Evolutionary conservation across 2,329 filamentous ascomycete species (phyloP).

Genomic region (Epichloe amarillans): DNA sequence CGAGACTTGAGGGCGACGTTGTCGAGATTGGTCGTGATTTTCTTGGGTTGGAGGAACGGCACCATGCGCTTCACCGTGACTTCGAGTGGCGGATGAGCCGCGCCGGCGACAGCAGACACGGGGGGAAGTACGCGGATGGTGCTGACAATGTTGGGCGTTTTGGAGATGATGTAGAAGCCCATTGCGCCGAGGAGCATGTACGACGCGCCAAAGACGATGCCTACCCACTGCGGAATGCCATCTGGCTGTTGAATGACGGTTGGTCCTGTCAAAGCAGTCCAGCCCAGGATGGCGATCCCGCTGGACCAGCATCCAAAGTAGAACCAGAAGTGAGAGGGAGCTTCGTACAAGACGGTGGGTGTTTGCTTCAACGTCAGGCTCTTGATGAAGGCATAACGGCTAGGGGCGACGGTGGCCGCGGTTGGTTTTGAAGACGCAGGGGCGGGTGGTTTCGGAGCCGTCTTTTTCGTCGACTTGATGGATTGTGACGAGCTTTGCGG

Average conservation of each 20-base stretch:
- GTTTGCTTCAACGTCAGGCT: conserved; percentile 41
- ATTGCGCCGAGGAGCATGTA: conserved; percentile 46
- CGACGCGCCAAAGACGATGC: conserved; percentile 41
- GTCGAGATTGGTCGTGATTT: conserved; percentile 23
- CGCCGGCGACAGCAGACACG: conserved; percentile 9
- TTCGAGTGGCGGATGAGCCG: conserved; percentile 32
- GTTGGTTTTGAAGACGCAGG: conserved; percentile 5
- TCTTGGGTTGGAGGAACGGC: conserved; percentile 33
- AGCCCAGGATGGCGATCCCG: conserved; percentile 27
- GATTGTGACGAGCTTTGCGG: conserved; percentile 6
- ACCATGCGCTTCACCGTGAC: conserved; percentile 36
- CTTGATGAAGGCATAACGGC: conserved; percentile 34
- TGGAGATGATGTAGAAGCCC: conserved; percentile 45
- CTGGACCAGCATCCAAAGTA: conserved; percentile 45
- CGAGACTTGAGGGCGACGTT: conserved; percentile 23
- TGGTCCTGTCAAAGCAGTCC: conserved; percentile 23
- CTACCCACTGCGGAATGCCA: conserved; percentile 42
- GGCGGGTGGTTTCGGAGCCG: conserved; percentile 3
- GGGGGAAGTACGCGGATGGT: conserved; percentile 45
- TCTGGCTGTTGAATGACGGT: conserved; percentile 26
- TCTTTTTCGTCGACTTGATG: conserved; percentile 9
- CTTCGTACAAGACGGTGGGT: conserved; percentile 49
- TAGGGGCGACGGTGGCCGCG: conserved; percentile 11
- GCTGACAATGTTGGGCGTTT: conserved; percentile 44
- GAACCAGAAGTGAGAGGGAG: conserved; percentile 50